Conservation (phyloP, 257 asterid species). For the Cynanchum wilfordii region DNA sequence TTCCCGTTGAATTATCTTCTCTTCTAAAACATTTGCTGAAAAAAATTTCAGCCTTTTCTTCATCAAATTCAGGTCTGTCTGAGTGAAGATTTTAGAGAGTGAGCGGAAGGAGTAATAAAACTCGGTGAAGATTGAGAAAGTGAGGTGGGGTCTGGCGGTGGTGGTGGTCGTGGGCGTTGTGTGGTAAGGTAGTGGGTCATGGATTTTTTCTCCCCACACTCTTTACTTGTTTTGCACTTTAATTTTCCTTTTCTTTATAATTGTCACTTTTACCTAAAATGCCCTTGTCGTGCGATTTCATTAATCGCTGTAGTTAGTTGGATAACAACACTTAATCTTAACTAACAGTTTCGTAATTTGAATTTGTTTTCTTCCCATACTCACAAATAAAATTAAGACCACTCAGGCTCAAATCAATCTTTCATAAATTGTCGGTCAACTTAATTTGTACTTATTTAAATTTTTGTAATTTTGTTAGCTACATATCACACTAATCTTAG, state of each 20-base stretch:
- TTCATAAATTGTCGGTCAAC: neutral
- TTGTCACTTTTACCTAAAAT: neutral
- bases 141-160: slow-evolving; percentile 14
- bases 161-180: slow-evolving; percentile 12
- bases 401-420: too few relatives aligned
- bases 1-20: slow-evolving; percentile 10
- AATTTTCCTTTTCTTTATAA: neutral
- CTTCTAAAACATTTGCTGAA: slow-evolving; percentile 8
- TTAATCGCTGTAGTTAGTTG: slow-evolving; percentile 2
- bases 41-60: slow-evolving; percentile 2
- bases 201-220: neutral
- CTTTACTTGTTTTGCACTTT: slow-evolving; percentile 15
- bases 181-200: slow-evolving; percentile 26
- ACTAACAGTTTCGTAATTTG: slow-evolving; percentile 13
- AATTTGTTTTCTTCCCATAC: neutral
- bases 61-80: slow-evolving; percentile 5
- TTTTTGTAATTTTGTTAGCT: too few relatives aligned
- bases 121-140: slow-evolving; percentile 17
- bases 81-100: neutral
- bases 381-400: too few relatives aligned
- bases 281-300: slow-evolving; percentile 3
- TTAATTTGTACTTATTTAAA: too few relatives aligned
- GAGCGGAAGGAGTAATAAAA: neutral
- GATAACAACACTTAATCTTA: neutral
- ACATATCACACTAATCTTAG: too few relatives aligned